A percentile compares a stretch with the other conserved stretches of the same genome.
These are phyloP conservation scores for Colletotrichum paranaense DNA, from an alignment of 2,329 filamentous ascomycete genomes.

Conservation along the genomic window DNA sequence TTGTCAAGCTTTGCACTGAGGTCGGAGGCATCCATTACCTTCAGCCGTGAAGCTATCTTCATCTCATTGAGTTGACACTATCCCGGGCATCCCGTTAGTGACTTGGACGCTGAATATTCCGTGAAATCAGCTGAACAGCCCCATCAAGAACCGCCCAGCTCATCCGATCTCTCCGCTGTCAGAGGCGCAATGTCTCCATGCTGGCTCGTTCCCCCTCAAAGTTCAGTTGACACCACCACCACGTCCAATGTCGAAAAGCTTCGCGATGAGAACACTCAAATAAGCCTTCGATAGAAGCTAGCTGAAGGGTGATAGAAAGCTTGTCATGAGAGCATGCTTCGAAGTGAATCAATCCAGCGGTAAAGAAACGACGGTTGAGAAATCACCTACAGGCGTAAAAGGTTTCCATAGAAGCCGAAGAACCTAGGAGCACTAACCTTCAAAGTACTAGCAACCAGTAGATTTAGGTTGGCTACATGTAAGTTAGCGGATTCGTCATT, in stretches of 20 bases:
- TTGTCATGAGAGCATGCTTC: neutral
- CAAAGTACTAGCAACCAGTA: too few relatives aligned
- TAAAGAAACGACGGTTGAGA: neutral
- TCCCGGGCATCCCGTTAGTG: neutral
- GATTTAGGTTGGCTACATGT: too few relatives aligned
- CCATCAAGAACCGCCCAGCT: neutral
- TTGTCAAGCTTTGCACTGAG: neutral
- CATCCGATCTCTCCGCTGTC: neutral
- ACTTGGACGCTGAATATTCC: neutral
- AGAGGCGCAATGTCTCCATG: neutral
- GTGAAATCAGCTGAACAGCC: neutral
- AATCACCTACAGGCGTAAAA: neutral
- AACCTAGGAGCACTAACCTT: neutral
- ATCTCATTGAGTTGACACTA: neutral
- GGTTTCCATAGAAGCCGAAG: neutral
- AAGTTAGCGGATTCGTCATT: too few relatives aligned
- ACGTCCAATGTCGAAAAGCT: neutral
- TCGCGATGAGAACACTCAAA: neutral
- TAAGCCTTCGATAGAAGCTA: neutral
- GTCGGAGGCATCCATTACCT: neutral
- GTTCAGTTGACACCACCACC: neutral
- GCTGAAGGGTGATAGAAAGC: neutral
- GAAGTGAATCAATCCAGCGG: neutral
- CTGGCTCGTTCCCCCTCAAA: neutral
- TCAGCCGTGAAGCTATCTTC: neutral